Evolutionary conservation across 257 asterid species (phyloP).

Genomic region (Datura wrightii): DNA sequence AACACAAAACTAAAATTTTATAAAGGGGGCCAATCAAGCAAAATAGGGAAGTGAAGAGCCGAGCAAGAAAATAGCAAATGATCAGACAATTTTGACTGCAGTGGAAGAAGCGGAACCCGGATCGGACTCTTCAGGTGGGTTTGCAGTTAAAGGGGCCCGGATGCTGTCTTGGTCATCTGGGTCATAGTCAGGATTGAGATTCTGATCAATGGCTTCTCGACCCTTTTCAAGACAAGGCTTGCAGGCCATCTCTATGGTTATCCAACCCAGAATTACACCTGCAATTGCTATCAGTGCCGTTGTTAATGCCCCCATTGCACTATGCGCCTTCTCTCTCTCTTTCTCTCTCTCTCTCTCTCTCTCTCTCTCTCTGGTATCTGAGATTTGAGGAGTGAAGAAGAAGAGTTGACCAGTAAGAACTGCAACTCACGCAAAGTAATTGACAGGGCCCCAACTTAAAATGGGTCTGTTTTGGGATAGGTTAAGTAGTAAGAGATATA

Average conservation of each 20-base stretch:
- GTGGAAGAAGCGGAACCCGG: constrained; percentile 37
- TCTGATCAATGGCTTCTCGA: constrained; percentile 87
- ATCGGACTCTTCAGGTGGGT: constrained; percentile 35
- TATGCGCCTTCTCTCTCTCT: too few species aligned
- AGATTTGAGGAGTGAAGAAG: background rate
- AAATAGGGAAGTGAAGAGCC: background rate
- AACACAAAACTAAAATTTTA: background rate
- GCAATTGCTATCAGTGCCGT: constrained; percentile 83
- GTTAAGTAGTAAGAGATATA: too few species aligned
- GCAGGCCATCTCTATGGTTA: constrained; percentile 87
- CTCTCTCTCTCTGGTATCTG: background rate
- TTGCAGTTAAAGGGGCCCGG: constrained; percentile 63
- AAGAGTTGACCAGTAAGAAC: background rate
- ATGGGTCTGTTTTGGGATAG: background rate
- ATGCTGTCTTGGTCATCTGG: constrained; percentile 59
- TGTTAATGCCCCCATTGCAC: constrained; percentile 48
- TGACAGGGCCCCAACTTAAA: background rate
- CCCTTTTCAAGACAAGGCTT: constrained; percentile 94
- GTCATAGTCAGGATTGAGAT: constrained; percentile 89
- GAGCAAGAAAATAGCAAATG: background rate
- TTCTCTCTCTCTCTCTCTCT: background rate
- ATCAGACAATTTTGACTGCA: constrained; percentile 52
- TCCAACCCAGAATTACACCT: constrained; percentile 81
- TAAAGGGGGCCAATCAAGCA: background rate
- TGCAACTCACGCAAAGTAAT: background rate